Evolutionary conservation across 495 filamentous ascomycete genomes (phyloP).

Genomic region (Pyrenopolyporus hunteri): DNA sequence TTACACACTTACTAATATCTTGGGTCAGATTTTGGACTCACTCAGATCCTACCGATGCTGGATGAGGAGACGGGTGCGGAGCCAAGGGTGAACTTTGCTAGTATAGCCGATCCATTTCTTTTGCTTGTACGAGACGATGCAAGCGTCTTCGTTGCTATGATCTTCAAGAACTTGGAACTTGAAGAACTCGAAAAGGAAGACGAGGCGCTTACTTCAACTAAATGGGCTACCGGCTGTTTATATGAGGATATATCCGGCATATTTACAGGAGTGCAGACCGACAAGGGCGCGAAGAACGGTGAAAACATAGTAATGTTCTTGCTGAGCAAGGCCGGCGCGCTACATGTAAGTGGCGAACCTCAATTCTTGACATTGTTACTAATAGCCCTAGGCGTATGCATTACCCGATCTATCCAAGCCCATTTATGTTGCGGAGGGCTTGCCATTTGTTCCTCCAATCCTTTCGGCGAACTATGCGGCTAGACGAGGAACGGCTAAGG

Average conservation of each 20-base stretch:
- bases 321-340: constrained; percentile 68
- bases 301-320: constrained; percentile 73
- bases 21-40: constrained; percentile 75
- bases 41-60: constrained; percentile 86
- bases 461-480: constrained; percentile 72
- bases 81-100: constrained; percentile 76
- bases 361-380: constrained; percentile 15
- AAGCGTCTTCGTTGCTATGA: constrained; percentile 74
- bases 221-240: constrained; percentile 82
- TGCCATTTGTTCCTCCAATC: constrained; percentile 78
- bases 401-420: constrained; percentile 66
- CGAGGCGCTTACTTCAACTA: constrained; percentile 56
- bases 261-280: constrained; percentile 54
- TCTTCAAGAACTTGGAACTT: constrained; percentile 79
- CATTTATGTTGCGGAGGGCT: constrained; percentile 68
- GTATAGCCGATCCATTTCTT: constrained; percentile 87
- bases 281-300: constrained; percentile 50
- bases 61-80: constrained; percentile 85
- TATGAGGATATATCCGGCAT: constrained; percentile 69
- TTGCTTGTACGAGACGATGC: constrained; percentile 82
- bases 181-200: constrained; percentile 76
- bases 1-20: constrained; percentile 42
- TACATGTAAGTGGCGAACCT: constrained; percentile 67
- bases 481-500: constrained; percentile 71
- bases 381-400: constrained; percentile 61